Percentiles rank a stretch among this genome's conserved stretches.
Evolutionary conservation across 169 alveolate genomes (phyloP).

Genomic region (Plasmodium vivax): DNA sequence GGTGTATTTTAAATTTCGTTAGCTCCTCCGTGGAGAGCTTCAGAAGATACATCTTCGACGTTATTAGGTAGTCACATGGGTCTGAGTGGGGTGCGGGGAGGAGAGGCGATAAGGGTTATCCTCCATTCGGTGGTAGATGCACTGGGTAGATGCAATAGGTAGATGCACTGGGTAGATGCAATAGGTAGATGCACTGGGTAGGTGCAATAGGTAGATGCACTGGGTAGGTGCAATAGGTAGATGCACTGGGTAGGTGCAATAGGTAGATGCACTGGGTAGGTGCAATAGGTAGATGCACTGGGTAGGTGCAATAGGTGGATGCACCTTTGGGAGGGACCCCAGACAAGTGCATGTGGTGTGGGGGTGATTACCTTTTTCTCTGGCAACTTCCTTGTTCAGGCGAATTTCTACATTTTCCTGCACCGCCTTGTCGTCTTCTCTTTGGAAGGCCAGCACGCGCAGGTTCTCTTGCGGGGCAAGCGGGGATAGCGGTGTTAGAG

Average conservation of each 20-base stretch:
- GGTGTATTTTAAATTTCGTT: constrained; percentile 26
- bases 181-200: too few species aligned
- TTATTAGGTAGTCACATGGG: constrained; percentile 38
- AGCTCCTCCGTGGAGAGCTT: constrained; percentile 21
- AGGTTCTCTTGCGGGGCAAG: constrained; percentile 4
- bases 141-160: too few species aligned
- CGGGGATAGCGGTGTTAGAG: background rate
- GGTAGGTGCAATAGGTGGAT: too few species aligned
- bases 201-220: too few species aligned
- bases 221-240: too few species aligned
- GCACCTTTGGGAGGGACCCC: background rate
- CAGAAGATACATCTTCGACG: constrained; percentile 47
- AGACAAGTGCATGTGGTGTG: too few species aligned
- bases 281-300: too few species aligned
- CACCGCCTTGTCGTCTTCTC: background rate
- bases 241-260: too few species aligned
- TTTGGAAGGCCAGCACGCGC: constrained; percentile 33
- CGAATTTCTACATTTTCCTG: constrained; percentile 30
- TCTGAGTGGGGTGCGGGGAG: background rate
- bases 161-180: too few species aligned
- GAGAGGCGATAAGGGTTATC: background rate
- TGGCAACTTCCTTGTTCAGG: background rate
- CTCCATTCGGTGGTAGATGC: background rate
- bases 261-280: too few species aligned
- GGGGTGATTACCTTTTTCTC: constrained; percentile 27